Conservation (phyloP, 1,284 basidiomycete species). For the Ustilago bromivora region DNA sequence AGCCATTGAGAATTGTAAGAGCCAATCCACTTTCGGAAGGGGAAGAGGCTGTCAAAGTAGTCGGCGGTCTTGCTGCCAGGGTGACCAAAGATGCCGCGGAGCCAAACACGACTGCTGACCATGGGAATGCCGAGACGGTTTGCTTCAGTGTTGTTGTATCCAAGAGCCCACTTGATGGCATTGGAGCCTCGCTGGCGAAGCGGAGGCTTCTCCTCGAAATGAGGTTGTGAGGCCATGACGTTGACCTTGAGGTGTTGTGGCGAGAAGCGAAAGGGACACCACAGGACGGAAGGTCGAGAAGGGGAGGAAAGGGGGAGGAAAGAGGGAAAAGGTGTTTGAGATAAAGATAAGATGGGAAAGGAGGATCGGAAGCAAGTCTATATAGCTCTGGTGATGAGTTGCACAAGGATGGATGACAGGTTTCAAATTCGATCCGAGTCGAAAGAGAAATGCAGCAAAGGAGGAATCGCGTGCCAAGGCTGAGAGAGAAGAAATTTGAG, state of each 20-base stretch:
- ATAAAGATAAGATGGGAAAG: background rate
- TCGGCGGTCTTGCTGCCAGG: conserved; percentile 44
- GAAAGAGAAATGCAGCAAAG: background rate
- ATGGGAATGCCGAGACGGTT: conserved; percentile 66
- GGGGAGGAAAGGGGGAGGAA: background rate
- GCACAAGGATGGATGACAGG: background rate
- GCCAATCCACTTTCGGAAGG: conserved; percentile 68
- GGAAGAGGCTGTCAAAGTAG: conserved; percentile 68
- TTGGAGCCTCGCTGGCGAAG: conserved; percentile 27
- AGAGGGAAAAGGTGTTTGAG: background rate
- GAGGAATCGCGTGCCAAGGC: conserved; percentile 21
- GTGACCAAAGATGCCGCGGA: conserved; percentile 47
- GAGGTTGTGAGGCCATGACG: conserved; percentile 34
- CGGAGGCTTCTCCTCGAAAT: conserved; percentile 21
- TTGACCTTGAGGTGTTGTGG: background rate
- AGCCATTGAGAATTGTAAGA: conserved; percentile 70
- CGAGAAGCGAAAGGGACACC: conserved; percentile 9
- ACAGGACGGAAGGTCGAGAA: conserved; percentile 2
- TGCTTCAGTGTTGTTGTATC: conserved; percentile 65
- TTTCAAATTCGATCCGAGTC: conserved; percentile 11
- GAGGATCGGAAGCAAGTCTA: conserved; percentile 20
- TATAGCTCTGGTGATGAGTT: conserved; percentile 16
- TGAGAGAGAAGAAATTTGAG: conserved; percentile 7
- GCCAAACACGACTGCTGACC: conserved; percentile 63
- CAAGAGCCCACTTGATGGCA: conserved; percentile 51